Conservation (phyloP, 2,329 filamentous ascomycete species). For the Trichoderma sp. region DNA sequence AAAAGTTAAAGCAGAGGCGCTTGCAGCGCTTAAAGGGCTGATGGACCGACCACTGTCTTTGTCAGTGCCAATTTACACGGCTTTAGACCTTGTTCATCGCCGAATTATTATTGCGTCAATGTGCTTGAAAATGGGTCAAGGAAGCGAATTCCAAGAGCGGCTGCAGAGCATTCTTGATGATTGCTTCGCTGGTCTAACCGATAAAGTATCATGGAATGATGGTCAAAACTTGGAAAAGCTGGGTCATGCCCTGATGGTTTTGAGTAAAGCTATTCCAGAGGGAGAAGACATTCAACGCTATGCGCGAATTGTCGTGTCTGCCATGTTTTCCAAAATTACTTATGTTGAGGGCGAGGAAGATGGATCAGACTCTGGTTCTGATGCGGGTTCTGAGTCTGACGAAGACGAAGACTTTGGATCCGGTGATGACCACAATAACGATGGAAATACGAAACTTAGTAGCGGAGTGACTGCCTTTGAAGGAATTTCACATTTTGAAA, state of each 20-base stretch:
- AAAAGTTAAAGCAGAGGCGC: constrained; percentile 30
- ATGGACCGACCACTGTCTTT: constrained; percentile 32
- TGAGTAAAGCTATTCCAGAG: constrained; percentile 29
- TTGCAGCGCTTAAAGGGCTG: constrained; percentile 30
- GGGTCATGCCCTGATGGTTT: constrained; percentile 30
- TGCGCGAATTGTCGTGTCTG: constrained; percentile 35
- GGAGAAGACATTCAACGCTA: constrained; percentile 29
- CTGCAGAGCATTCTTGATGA: constrained; percentile 32
- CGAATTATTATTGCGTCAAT: constrained; percentile 34
- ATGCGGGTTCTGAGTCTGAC: neutral
- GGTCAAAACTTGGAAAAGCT: constrained; percentile 30
- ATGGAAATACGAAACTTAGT: neutral
- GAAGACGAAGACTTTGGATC: neutral
- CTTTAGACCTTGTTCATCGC: constrained; percentile 24
- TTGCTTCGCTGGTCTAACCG: constrained; percentile 32
- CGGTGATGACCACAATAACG: neutral
- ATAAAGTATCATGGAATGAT: constrained; percentile 37
- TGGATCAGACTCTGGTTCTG: neutral
- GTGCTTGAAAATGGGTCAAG: constrained; percentile 35
- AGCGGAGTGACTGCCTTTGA: neutral
- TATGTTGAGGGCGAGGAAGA: neutral
- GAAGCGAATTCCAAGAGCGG: constrained; percentile 32
- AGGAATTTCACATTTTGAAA: constrained; percentile 1
- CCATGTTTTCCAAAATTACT: constrained; percentile 35
- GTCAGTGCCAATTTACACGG: constrained; percentile 32